Percentiles rank a stretch among this genome's conserved stretches.
These are phyloP conservation scores for Mucor lusitanicus DNA, from an alignment of 371 early-diverging fungal genomes.

Conservation along the genomic window DNA sequence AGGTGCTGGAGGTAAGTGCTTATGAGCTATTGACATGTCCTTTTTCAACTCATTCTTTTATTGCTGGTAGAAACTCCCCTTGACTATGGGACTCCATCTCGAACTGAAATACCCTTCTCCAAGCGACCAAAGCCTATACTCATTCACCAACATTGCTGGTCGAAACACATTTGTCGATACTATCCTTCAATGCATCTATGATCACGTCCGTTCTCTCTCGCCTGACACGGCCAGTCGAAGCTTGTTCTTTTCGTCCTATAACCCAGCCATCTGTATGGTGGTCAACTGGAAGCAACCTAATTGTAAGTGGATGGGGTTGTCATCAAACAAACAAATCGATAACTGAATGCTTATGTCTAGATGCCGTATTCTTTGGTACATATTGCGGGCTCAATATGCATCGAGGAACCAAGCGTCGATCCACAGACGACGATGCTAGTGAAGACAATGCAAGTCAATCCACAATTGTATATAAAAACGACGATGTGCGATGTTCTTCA, in stretches of 20 bases:
- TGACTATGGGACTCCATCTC: slow-evolving; percentile 78
- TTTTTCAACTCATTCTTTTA: too few relatives aligned
- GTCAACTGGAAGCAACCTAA: slow-evolving; percentile 98
- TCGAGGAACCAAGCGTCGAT: slow-evolving; percentile 47
- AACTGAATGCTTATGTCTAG: slow-evolving; percentile 43
- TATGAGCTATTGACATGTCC: too few relatives aligned
- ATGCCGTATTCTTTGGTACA: slow-evolving; percentile 87
- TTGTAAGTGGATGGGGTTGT: slow-evolving; percentile 52
- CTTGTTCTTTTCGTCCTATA: slow-evolving; percentile 84
- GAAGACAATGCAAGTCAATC: slow-evolving; percentile 11
- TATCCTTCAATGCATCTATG: slow-evolving; percentile 81
- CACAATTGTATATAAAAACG: slow-evolving; percentile 21
- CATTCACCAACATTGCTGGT: slow-evolving; percentile 62
- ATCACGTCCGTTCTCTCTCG: slow-evolving; percentile 50
- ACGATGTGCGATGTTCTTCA: slow-evolving; percentile 54
- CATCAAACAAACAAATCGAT: neutral
- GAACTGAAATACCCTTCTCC: slow-evolving; percentile 83
- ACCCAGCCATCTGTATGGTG: slow-evolving; percentile 88
- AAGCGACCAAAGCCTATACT: slow-evolving; percentile 51
- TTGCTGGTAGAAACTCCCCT: slow-evolving; percentile 64
- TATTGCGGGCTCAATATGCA: slow-evolving; percentile 71
- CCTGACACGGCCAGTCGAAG: slow-evolving; percentile 35
- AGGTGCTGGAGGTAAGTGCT: slow-evolving; percentile 68
- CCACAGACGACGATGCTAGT: neutral
- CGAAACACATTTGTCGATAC: slow-evolving; percentile 84